These are phyloP conservation scores for Magnusiomyces starmeri DNA, from an alignment of 1,139 yeast genomes.

Conservation along the genomic window DNA sequence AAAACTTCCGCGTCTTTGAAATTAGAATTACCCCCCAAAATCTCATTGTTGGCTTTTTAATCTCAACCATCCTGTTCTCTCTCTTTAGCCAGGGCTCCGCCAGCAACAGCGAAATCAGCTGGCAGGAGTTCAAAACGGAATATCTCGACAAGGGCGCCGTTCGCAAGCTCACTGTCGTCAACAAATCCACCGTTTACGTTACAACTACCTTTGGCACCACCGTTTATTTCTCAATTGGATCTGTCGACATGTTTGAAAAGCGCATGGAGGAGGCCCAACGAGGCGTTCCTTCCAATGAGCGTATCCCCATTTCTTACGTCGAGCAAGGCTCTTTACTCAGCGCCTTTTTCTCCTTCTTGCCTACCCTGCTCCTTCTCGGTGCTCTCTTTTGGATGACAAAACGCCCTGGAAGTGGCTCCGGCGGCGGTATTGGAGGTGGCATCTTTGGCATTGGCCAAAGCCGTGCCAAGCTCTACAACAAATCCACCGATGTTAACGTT, in stretches of 20 bases:
- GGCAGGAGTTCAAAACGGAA: slow-evolving; percentile 83
- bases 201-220: slow-evolving; percentile 17
- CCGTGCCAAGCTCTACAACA: slow-evolving; percentile 85
- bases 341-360: slow-evolving; percentile 65
- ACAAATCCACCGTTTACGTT: slow-evolving; percentile 29
- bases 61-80: slow-evolving; percentile 24
- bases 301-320: slow-evolving; percentile 78
- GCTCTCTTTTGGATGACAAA: slow-evolving; percentile 60
- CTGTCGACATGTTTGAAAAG: slow-evolving; percentile 85
- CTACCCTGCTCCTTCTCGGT: slow-evolving; percentile 76
- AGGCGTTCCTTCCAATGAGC: slow-evolving; percentile 52
- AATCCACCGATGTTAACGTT: slow-evolving; percentile 82
- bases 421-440: slow-evolving; percentile 42
- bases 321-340: slow-evolving; percentile 60
- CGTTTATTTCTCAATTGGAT: slow-evolving; percentile 76
- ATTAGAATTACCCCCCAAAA: slow-evolving; percentile 27
- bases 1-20: slow-evolving; percentile 19
- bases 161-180: slow-evolving; percentile 64
- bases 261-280: slow-evolving; percentile 71
- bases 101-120: slow-evolving; percentile 47
- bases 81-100: slow-evolving; percentile 31
- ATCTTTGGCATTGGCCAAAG: slow-evolving; percentile 65
- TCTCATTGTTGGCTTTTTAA: slow-evolving; percentile 28
- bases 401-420: slow-evolving; percentile 46
- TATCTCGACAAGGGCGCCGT: slow-evolving; percentile 83